These are phyloP conservation scores for Pseudomassariella vexata DNA, from an alignment of 2,329 filamentous ascomycete genomes.

Conservation along the genomic window DNA sequence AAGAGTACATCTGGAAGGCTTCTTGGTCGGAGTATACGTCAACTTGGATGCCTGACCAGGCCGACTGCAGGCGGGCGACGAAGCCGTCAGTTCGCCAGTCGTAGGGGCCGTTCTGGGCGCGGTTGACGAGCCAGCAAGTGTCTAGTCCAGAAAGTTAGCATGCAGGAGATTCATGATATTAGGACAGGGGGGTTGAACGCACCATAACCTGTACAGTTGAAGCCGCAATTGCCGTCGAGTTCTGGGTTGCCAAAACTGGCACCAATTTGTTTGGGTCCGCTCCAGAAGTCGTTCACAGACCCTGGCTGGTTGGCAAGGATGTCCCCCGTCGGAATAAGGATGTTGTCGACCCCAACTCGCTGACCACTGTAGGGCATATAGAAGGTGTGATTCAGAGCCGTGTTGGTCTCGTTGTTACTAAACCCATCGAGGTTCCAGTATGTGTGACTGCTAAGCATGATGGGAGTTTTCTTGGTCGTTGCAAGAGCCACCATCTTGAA, in stretches of 20 bases:
- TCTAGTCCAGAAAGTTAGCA: conserved; percentile 31
- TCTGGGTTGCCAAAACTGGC: conserved; percentile 58
- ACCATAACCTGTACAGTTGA: conserved; percentile 80
- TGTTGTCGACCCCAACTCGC: conserved; percentile 62
- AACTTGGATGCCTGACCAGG: conserved; percentile 76
- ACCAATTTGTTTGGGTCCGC: conserved; percentile 71
- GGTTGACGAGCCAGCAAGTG: conserved; percentile 65
- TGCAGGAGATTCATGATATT: not conserved
- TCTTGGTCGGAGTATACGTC: conserved; percentile 80
- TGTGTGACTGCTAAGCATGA: conserved; percentile 69
- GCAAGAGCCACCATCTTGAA: conserved; percentile 67
- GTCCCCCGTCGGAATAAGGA: conserved; percentile 69
- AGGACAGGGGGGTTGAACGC: conserved; percentile 21
- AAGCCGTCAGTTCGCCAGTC: conserved; percentile 58
- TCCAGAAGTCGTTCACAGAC: conserved; percentile 79
- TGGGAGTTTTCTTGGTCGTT: conserved; percentile 70
- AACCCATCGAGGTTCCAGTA: conserved; percentile 86
- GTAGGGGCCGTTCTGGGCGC: conserved; percentile 47
- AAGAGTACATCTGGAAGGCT: conserved; percentile 84
- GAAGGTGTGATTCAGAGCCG: conserved; percentile 65
- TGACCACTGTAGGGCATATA: conserved; percentile 68
- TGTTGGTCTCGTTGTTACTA: conserved; percentile 62
- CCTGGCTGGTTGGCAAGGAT: conserved; percentile 63
- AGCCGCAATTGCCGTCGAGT: conserved; percentile 69
- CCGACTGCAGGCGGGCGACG: conserved; percentile 62